These are phyloP conservation scores for Ormosia semicastrata DNA, from an alignment of 306 rosid species.

Conservation along the genomic window DNA sequence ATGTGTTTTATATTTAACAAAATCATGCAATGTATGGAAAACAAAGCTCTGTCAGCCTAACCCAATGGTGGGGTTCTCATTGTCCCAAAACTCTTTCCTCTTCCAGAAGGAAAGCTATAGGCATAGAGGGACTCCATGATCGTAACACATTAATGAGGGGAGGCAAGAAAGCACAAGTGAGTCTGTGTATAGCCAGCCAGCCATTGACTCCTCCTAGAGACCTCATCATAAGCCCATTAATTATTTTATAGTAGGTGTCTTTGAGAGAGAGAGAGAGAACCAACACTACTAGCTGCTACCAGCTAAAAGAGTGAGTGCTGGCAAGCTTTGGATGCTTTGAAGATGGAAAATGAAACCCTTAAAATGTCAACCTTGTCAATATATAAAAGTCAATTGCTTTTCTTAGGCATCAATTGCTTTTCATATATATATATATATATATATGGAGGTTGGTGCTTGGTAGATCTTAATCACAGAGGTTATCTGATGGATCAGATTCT, in stretches of 20 bases:
- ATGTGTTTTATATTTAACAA: constrained; percentile 23
- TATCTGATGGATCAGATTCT: no score
- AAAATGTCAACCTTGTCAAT: not conserved
- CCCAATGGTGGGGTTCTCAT: constrained; percentile 52
- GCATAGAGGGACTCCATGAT: constrained; percentile 43
- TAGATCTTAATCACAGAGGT: no score
- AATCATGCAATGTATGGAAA: constrained; percentile 51
- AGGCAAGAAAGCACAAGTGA: constrained; percentile 81
- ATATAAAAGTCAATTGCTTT: not conserved
- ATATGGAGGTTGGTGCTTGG: no score
- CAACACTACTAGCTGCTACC: not conserved
- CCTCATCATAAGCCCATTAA: constrained; percentile 47
- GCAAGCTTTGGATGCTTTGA: not conserved
- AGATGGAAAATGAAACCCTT: not conserved
- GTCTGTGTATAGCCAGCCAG: constrained; percentile 61
- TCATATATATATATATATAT: no score
- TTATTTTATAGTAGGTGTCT: not conserved
- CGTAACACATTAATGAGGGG: constrained; percentile 46
- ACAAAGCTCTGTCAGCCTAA: constrained; percentile 48
- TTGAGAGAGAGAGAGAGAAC: not conserved
- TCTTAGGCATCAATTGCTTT: not conserved
- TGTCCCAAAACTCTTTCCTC: constrained; percentile 46
- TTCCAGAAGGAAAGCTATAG: constrained; percentile 37
- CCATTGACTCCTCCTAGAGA: constrained; percentile 58
- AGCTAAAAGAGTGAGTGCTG: not conserved